These are phyloP conservation scores for Alternaria brassicae DNA, from an alignment of 2,329 filamentous ascomycete species.

Conservation along the genomic window DNA sequence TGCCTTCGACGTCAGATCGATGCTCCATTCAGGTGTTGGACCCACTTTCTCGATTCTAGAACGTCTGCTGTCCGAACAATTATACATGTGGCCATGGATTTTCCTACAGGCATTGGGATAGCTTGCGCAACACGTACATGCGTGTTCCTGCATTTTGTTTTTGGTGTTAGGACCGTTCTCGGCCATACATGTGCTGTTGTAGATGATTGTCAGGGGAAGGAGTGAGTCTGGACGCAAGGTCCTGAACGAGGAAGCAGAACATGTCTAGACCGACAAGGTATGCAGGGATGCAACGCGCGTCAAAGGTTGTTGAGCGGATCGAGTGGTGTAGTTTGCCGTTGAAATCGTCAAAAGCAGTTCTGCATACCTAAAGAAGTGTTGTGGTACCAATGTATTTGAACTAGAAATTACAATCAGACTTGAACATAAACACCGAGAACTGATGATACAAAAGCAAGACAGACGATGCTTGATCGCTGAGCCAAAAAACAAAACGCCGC, in stretches of 20 bases:
- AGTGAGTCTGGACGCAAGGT: too few species aligned
- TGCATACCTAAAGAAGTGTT: too few species aligned
- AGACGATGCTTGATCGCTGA: background rate
- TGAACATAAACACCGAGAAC: background rate
- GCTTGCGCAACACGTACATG: constrained; percentile 1
- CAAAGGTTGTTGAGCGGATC: too few species aligned
- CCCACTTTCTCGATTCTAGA: background rate
- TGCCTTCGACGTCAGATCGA: constrained; percentile 7
- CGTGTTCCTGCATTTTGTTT: background rate
- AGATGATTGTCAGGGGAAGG: background rate
- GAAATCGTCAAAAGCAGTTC: too few species aligned
- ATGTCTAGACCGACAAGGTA: too few species aligned
- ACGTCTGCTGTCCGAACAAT: background rate
- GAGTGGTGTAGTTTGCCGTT: too few species aligned
- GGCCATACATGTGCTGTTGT: background rate
- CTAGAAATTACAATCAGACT: constrained; percentile 3
- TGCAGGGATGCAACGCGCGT: too few species aligned
- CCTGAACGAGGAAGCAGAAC: too few species aligned
- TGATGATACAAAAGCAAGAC: constrained; percentile 3
- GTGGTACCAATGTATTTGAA: constrained; percentile 1
- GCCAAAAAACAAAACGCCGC: background rate
- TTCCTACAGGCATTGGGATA: background rate
- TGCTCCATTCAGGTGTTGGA: background rate
- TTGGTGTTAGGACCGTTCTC: background rate
- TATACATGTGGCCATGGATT: background rate